phyloP scores from a whole-genome alignment of 371 early-diverging fungal genomes.

The Catenaria anguillulae region DNA sequence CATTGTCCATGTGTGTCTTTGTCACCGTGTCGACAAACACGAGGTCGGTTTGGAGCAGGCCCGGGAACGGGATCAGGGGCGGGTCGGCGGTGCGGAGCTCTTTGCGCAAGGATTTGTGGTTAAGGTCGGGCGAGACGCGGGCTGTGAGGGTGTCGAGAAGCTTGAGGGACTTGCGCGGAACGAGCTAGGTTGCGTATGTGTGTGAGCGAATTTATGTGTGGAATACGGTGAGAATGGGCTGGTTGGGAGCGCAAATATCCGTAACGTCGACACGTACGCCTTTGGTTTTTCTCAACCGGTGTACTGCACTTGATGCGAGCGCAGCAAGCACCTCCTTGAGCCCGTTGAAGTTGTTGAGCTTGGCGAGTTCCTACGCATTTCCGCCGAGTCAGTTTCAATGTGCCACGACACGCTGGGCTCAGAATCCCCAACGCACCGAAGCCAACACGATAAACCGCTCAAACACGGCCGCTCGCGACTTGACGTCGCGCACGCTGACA shows the following conservation, averaged over 20 bases:
- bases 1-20: conserved; percentile 24
- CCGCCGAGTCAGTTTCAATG: too few relatives aligned
- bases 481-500: conserved; percentile 24
- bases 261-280: too few relatives aligned
- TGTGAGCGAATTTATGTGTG: too few relatives aligned
- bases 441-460: conserved; percentile 18
- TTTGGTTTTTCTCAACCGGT: conserved; percentile 36
- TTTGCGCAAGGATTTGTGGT: conserved; percentile 31
- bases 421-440: too few relatives aligned
- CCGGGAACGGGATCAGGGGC: conserved; percentile 41
- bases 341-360: conserved; percentile 38
- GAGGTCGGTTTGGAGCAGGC: conserved; percentile 36
- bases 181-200: too few relatives aligned
- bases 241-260: too few relatives aligned
- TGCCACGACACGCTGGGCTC: too few relatives aligned
- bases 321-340: conserved; percentile 38
- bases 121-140: conserved; percentile 29
- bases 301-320: conserved; percentile 28
- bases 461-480: conserved; percentile 22
- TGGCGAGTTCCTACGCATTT: conserved; percentile 23
- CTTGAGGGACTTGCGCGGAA: conserved; percentile 24
- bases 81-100: conserved; percentile 27
- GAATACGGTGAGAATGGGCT: too few relatives aligned
- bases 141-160: conserved; percentile 22
- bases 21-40: conserved; percentile 33